These are phyloP conservation scores for Mallotus japonicus DNA, from an alignment of 441 rosid genomes.

Conservation along the genomic window DNA sequence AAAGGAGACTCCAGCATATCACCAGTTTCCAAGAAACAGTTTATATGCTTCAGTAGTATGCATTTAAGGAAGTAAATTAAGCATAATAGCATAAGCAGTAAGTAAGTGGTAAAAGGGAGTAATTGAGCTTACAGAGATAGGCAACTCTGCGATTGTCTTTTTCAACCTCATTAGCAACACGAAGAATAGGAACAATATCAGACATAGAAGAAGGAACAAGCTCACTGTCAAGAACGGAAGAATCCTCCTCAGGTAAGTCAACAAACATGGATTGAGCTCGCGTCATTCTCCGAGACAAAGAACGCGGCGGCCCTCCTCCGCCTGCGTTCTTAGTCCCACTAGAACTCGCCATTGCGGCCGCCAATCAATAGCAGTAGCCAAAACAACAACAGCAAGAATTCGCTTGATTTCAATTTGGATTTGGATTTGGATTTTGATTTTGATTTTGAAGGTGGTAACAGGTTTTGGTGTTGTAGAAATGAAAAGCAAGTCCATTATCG, in stretches of 20 bases:
- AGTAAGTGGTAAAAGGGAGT: neutral
- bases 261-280: conserved; percentile 53
- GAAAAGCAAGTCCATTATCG: too few relatives aligned
- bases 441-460: neutral
- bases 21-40: neutral
- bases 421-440: too few relatives aligned
- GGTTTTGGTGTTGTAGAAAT: neutral
- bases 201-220: conserved; percentile 86
- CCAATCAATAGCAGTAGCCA: neutral
- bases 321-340: conserved; percentile 56
- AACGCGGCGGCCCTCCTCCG: conserved; percentile 29
- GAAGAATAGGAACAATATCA: conserved; percentile 64
- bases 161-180: conserved; percentile 87
- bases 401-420: too few relatives aligned
- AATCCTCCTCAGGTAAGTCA: conserved; percentile 52
- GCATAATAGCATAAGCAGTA: neutral
- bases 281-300: conserved; percentile 45
- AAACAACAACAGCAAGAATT: neutral
- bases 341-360: conserved; percentile 61
- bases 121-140: conserved; percentile 61
- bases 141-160: conserved; percentile 72
- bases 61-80: too few relatives aligned
- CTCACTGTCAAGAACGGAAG: conserved; percentile 62
- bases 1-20: neutral
- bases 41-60: too few relatives aligned